phyloP scores from a whole-genome alignment of 2,329 filamentous ascomycete genomes.

The Paraconiothyrium brasiliense region DNA sequence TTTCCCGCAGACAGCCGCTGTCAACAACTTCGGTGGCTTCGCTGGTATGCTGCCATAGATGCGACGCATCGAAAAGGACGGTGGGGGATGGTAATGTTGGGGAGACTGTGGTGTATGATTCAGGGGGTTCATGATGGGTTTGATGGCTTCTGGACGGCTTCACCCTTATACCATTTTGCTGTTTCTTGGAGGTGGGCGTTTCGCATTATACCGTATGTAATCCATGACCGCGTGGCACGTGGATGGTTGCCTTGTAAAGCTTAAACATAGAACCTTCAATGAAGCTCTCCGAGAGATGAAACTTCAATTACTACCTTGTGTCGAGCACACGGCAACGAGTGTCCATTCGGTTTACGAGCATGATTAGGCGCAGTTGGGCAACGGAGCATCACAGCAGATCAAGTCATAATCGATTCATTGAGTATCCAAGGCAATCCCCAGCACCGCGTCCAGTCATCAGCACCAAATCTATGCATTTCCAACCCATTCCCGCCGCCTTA shows the following conservation, averaged over 20 bases:
- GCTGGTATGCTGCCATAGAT: conserved; percentile 43
- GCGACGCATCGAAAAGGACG: conserved; percentile 3
- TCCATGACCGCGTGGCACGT: conserved; percentile 29
- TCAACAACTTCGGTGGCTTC: conserved; percentile 50
- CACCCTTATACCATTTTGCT: conserved; percentile 42
- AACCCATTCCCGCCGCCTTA: not conserved
- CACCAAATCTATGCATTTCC: not conserved
- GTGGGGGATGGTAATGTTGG: conserved; percentile 11
- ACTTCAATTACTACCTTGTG: conserved; percentile 17
- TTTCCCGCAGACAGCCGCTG: conserved; percentile 46
- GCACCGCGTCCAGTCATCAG: conserved; percentile 16
- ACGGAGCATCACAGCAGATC: conserved; percentile 28
- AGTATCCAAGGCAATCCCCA: conserved; percentile 11
- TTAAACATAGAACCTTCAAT: conserved; percentile 39
- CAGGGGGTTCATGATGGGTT: conserved; percentile 29
- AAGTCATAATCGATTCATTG: conserved; percentile 30
- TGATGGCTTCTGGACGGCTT: conserved; percentile 29
- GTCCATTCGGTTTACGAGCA: no score
- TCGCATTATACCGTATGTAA: conserved; percentile 52
- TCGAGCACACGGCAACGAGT: not conserved
- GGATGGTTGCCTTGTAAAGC: conserved; percentile 31
- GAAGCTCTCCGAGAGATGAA: conserved; percentile 29
- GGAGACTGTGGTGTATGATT: conserved; percentile 15
- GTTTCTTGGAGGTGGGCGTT: conserved; percentile 28
- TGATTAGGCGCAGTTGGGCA: conserved; percentile 8